Percentiles rank a stretch among this genome's conserved stretches.
Conservation (phyloP, 768 basidiomycete species). For the Polyporus arcularius region DNA sequence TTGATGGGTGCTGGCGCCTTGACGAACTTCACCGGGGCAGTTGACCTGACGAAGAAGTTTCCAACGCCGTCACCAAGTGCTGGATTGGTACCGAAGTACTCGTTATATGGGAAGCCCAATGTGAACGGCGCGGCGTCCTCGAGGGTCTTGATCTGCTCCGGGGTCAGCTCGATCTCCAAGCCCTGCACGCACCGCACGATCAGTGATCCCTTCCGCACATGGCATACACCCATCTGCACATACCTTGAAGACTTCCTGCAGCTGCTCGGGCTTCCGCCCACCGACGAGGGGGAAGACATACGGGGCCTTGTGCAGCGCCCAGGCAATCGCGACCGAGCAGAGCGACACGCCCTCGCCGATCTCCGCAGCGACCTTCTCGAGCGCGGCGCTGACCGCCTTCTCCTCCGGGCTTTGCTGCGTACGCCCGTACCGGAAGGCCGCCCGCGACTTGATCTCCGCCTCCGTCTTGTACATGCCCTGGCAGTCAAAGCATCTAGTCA, state of each 20-base stretch:
- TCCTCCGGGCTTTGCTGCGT: slow-evolving; percentile 25
- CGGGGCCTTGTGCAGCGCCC: slow-evolving; percentile 18
- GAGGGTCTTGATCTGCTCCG: slow-evolving; percentile 44
- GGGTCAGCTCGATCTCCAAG: slow-evolving; percentile 45
- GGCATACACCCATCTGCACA: slow-evolving; percentile 46
- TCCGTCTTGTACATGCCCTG: slow-evolving; percentile 39
- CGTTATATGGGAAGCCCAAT: slow-evolving; percentile 40
- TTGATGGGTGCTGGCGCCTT: neutral
- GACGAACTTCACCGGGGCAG: slow-evolving; percentile 6
- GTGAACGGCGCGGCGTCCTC: slow-evolving; percentile 44
- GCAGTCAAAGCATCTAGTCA: slow-evolving; percentile 24
- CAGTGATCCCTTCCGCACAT: slow-evolving; percentile 44
- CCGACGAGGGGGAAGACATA: slow-evolving; percentile 9
- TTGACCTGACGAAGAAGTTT: neutral
- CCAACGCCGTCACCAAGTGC: neutral
- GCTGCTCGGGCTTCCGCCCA: slow-evolving; percentile 32
- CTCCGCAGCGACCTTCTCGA: slow-evolving; percentile 51
- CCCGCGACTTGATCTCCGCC: slow-evolving; percentile 32
- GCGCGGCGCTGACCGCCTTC: slow-evolving; percentile 37
- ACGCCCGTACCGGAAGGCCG: slow-evolving; percentile 32
- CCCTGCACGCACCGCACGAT: slow-evolving; percentile 42
- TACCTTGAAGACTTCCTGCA: slow-evolving; percentile 48
- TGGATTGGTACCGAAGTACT: neutral
- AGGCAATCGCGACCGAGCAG: slow-evolving; percentile 10
- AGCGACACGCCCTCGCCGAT: slow-evolving; percentile 34